Percentiles rank a stretch among this genome's conserved stretches.
Conservation (phyloP, 441 rosid genomes). For the Theobroma grandiflorum region DNA sequence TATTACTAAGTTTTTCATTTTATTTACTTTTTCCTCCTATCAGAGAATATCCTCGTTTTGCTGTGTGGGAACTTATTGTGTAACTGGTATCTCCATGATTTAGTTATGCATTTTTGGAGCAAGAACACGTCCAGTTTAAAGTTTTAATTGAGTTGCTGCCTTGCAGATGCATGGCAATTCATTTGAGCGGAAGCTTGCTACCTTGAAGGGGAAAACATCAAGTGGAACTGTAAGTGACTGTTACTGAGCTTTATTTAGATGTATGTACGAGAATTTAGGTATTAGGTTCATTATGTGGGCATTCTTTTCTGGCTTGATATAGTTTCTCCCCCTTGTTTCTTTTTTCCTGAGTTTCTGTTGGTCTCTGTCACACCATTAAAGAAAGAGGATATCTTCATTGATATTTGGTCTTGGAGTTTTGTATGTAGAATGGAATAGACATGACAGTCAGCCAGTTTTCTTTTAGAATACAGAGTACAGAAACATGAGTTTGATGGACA, state of each 20-base stretch:
- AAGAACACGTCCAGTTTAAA: constrained; percentile 14
- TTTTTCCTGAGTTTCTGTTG: background rate
- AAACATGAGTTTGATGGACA: background rate
- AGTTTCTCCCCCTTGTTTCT: background rate
- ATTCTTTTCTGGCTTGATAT: background rate
- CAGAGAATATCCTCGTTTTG: background rate
- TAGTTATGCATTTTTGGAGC: constrained; percentile 5
- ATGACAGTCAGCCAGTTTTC: background rate
- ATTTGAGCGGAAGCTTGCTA: constrained; percentile 83
- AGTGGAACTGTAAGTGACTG: constrained; percentile 58
- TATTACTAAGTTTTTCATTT: background rate
- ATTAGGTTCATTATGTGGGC: background rate
- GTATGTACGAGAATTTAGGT: background rate
- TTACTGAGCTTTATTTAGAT: constrained; percentile 14
- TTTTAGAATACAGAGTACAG: background rate
- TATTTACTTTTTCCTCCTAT: constrained; percentile 5
- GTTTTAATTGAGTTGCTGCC: constrained; percentile 22
- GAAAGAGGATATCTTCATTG: background rate
- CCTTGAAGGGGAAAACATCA: constrained; percentile 72
- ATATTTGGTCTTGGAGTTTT: background rate
- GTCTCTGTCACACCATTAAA: background rate
- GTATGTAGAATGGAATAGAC: background rate
- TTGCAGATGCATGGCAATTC: constrained; percentile 93
- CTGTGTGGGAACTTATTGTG: background rate
- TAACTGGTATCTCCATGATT: background rate